Evolutionary conservation across 179 eudicot genomes (phyloP).

Genomic region (Camellia oleifera): DNA sequence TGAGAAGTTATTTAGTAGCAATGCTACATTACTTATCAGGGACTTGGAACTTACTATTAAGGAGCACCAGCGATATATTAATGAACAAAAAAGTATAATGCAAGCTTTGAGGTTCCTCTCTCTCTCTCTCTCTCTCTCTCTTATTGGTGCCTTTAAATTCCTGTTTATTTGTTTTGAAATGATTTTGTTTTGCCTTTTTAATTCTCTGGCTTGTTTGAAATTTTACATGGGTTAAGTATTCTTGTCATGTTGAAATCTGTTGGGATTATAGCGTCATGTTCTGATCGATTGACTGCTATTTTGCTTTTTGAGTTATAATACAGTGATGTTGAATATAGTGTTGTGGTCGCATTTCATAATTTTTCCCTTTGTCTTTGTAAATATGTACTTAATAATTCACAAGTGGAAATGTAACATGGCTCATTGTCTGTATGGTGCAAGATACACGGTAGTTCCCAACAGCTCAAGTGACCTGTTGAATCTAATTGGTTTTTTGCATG

Average conservation of each 20-base stretch:
- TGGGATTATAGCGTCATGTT: background rate
- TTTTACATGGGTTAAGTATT: background rate
- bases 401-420: background rate
- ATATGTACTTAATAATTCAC: background rate
- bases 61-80: conserved; percentile 52
- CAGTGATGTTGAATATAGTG: background rate
- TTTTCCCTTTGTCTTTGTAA: background rate
- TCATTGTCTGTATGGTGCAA: background rate
- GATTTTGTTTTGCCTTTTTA: background rate
- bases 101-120: conserved; percentile 72
- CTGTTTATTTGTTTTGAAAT: background rate
- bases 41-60: conserved; percentile 63
- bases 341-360: background rate
- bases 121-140: background rate
- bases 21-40: conserved; percentile 58
- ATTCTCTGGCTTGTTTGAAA: background rate
- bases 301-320: background rate
- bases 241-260: conserved; percentile 7
- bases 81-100: conserved; percentile 85
- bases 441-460: background rate
- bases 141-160: background rate
- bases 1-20: conserved; percentile 72
- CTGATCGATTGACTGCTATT: background rate
- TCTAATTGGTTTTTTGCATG: conserved; percentile 3
- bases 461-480: background rate